Base-by-base conservation (phyloP, 371 early-diverging fungal genomes). In the Dinochytrium kinnereticum region DNA sequence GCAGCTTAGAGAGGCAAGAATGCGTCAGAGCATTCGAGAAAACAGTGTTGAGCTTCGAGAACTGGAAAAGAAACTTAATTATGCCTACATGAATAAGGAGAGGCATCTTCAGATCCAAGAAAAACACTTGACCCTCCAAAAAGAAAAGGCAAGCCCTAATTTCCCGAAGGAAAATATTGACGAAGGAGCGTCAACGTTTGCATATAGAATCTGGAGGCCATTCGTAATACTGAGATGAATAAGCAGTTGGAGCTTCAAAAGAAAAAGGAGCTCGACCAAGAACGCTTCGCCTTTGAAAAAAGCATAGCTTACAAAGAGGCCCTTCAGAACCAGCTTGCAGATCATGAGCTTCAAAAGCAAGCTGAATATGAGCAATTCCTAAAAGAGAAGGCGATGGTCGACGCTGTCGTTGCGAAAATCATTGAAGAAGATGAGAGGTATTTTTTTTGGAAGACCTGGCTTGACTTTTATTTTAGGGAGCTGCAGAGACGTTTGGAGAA, bases 1-100 rank as follows among this genome's bases (percentile, higher is more conserved):
- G 51, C 76, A 78, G 51, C 37, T 84, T 0, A 66, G 83, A 26
- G 81, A 84, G 51, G 80, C 81, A 39, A 87, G 86, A 73, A 59
- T 78, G 70, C 76, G 83, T 19, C 86, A 86, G 71, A 68, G 72
- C 21, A 84, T 87, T 51, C 77, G 81, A 31, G 82, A 84, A 59
- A 85, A 81, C 59, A 80, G 81, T 73, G 70, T 70, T 13, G 86
- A 87, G 76, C 76, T 87, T 10, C 74, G 85, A 10, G 82, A 84
- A 33, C 75, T 87, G 37, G 85, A 86, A 67, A 80, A 78, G 64
- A 83, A 85, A 78, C 78, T 87, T 53, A 80, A 83, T 61, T 76
- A 81, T 57, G 87, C 86, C 0, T 86, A 86, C 69, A 84, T 82
- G 81, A 85, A 86, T 74, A 84, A 86, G 71, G 86, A 86, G 71